Evolutionary conservation across 805 yeast genomes (phyloP).

Genomic region (Metschnikowia matae): DNA sequence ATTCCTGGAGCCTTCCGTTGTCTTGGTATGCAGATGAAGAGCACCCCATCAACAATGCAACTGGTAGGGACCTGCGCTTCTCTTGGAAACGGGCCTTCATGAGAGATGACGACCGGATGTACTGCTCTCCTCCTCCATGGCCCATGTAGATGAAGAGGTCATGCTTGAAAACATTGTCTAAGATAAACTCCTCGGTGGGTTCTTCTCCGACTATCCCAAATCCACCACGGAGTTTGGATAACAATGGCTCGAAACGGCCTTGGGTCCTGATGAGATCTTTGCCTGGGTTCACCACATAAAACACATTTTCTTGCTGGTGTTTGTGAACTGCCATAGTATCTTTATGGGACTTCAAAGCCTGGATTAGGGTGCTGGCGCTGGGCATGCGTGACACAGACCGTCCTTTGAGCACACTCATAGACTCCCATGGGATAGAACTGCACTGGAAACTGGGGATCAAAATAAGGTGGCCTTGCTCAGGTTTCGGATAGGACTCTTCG

Average conservation of each 20-base stretch:
- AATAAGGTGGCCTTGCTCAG: slow-evolving; percentile 50
- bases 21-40: slow-evolving; percentile 70
- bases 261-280: slow-evolving; percentile 73
- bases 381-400: slow-evolving; percentile 74
- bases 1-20: slow-evolving; percentile 61
- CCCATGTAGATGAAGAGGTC: slow-evolving; percentile 76
- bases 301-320: slow-evolving; percentile 13
- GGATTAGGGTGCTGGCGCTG: slow-evolving; percentile 43
- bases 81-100: slow-evolving; percentile 19
- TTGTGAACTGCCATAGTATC: slow-evolving; percentile 4
- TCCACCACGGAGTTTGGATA: slow-evolving; percentile 44
- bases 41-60: slow-evolving; percentile 78
- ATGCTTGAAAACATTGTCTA: slow-evolving; percentile 33
- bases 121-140: slow-evolving; percentile 96
- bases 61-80: slow-evolving; percentile 46
- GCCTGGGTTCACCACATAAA: slow-evolving; percentile 76
- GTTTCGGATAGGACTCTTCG: neutral
- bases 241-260: slow-evolving; percentile 43
- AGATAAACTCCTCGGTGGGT: slow-evolving; percentile 56
- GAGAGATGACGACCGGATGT: slow-evolving; percentile 53
- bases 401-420: slow-evolving; percentile 50
- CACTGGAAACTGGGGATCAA: slow-evolving; percentile 66
- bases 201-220: slow-evolving; percentile 47
- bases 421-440: slow-evolving; percentile 87
- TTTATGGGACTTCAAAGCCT: slow-evolving; percentile 25